Conservation (phyloP, 371 early-diverging fungal species). For the Agmasoma carcini region DNA sequence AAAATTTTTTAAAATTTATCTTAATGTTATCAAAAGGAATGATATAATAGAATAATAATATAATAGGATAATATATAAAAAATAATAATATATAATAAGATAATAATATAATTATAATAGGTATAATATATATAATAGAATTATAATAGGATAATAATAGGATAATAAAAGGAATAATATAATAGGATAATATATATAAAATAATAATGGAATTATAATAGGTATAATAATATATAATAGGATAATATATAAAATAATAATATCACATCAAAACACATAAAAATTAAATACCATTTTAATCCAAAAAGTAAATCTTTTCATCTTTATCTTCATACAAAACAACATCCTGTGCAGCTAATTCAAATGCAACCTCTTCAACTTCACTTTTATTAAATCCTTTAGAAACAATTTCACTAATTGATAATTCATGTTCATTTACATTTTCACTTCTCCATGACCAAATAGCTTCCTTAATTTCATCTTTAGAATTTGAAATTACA, state of each 20-base stretch:
- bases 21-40: too few relatives aligned
- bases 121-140: too few relatives aligned
- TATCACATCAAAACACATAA: background rate
- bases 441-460: slow-evolving; percentile 13
- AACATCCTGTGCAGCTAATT: slow-evolving; percentile 10
- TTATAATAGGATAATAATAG: too few relatives aligned
- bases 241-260: background rate
- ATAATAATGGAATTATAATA: too few relatives aligned
- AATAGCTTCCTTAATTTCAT: slow-evolving; percentile 6
- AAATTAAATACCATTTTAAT: slow-evolving; percentile 5
- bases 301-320: slow-evolving; percentile 19
- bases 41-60: too few relatives aligned
- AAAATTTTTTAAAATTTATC: too few relatives aligned
- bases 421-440: background rate
- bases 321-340: slow-evolving; percentile 17
- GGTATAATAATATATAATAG: background rate
- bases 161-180: too few relatives aligned
- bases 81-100: too few relatives aligned
- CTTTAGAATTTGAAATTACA: background rate
- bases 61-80: too few relatives aligned
- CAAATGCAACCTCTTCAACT: slow-evolving; percentile 14
- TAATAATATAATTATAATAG: too few relatives aligned
- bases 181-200: too few relatives aligned
- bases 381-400: too few relatives aligned
- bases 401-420: background rate